Evolutionary conservation across 2,329 filamentous ascomycete genomes (phyloP).

Genomic region (Eutypella sp.): DNA sequence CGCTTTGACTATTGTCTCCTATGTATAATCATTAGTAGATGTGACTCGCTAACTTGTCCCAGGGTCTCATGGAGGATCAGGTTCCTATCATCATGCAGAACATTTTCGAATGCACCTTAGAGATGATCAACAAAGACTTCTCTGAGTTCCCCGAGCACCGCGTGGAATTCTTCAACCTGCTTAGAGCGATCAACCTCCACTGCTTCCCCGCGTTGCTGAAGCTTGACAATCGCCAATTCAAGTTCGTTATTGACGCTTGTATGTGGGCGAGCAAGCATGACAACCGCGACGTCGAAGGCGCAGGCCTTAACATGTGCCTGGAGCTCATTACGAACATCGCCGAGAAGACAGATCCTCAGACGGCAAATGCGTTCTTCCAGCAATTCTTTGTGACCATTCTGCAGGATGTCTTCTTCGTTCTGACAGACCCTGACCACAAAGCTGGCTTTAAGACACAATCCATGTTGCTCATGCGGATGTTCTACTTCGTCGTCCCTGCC

Average conservation of each 20-base stretch:
- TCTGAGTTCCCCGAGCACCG: conserved; percentile 98
- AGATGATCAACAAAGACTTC: conserved; percentile 99
- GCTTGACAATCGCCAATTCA: conserved; percentile 94
- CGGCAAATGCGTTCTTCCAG: conserved; percentile 93
- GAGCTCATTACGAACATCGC: conserved; percentile 98
- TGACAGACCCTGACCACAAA: conserved; percentile 97
- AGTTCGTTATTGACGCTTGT: conserved; percentile 98
- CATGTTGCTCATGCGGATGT: conserved; percentile 88
- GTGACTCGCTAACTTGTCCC: conserved; percentile 14
- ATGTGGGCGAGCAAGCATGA: conserved; percentile 99
- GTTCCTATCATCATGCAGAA: conserved; percentile 97
- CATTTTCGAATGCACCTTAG: conserved; percentile 95
- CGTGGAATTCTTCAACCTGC: conserved; percentile 98
- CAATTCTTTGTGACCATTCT: conserved; percentile 94
- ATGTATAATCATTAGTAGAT: conserved; percentile 7
- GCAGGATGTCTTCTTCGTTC: conserved; percentile 96
- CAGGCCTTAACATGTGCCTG: conserved; percentile 95
- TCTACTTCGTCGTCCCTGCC: conserved; percentile 82
- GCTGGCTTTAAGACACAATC: conserved; percentile 98
- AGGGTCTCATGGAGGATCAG: conserved; percentile 97
- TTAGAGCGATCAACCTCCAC: conserved; percentile 92
- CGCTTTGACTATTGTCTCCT: conserved; percentile 23
- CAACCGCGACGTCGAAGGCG: conserved; percentile 94
- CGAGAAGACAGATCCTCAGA: conserved; percentile 79
- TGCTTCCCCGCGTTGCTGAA: conserved; percentile 94